Percentiles rank a stretch among this genome's conserved stretches.
phyloP scores from a whole-genome alignment of 1,284 basidiomycete genomes.

The Laetiporus sulphureus region DNA sequence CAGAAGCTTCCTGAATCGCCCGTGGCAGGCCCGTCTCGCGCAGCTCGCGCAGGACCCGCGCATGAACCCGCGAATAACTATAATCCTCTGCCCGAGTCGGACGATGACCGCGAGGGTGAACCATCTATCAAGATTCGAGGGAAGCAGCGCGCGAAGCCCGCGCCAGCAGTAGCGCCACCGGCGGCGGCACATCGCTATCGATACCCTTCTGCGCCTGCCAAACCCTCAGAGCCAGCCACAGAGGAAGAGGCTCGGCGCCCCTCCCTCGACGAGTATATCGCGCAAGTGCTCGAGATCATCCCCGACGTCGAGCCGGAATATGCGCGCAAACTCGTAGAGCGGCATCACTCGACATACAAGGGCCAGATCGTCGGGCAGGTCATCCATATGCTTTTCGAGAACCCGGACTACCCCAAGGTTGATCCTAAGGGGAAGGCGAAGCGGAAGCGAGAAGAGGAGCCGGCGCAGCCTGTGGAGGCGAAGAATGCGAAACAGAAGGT shows the following conservation, averaged over 20 bases:
- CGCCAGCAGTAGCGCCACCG: not conserved
- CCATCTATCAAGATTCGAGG: not conserved
- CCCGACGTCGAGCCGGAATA: constrained; percentile 59
- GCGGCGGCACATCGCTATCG: not conserved
- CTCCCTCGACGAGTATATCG: constrained; percentile 24
- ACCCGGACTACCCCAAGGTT: constrained; percentile 52
- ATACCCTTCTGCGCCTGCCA: not conserved
- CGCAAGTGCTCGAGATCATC: constrained; percentile 56
- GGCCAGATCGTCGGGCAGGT: constrained; percentile 43
- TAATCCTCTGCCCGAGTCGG: not conserved
- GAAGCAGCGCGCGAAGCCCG: not conserved
- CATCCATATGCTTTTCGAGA: constrained; percentile 55
- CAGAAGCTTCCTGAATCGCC: not conserved
- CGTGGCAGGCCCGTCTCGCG: not conserved
- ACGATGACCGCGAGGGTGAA: not conserved
- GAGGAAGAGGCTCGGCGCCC: not conserved
- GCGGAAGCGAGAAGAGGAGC: constrained; percentile 32
- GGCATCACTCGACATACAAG: constrained; percentile 26
- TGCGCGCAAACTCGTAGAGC: constrained; percentile 37
- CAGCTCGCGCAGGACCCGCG: constrained; percentile 1
- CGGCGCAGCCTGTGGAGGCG: constrained; percentile 13
- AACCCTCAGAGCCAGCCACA: too few relatives aligned
- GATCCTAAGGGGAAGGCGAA: constrained; percentile 46
- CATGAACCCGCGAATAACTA: not conserved
- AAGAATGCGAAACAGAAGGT: constrained; percentile 30